Evolutionary conservation across 2,329 filamentous ascomycete species (phyloP).

Genomic region (Neoarthrinium moseri): DNA sequence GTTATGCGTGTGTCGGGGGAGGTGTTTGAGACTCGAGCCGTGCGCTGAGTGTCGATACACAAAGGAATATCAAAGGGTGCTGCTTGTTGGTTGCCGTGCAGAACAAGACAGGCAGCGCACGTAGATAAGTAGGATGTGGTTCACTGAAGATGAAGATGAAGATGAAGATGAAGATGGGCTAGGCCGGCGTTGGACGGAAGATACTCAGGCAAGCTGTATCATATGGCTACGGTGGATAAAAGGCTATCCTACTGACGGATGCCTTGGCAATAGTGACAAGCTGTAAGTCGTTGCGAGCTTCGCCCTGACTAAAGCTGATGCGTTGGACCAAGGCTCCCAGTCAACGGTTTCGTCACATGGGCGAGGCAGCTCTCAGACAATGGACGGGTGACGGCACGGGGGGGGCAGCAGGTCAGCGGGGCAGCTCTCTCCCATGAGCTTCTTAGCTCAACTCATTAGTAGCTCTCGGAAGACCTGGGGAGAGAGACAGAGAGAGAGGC

Average conservation of each 20-base stretch:
- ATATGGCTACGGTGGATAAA: too few species aligned
- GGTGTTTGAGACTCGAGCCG: neutral
- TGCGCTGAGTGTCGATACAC: neutral
- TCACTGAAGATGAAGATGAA: neutral
- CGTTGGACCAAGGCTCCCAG: slow-evolving; percentile 1
- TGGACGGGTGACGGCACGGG: slow-evolving; percentile 2
- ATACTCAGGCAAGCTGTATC: too few species aligned
- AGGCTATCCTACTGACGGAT: too few species aligned
- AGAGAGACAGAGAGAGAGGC: too few species aligned
- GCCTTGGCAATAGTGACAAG: too few species aligned
- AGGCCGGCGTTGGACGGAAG: too few species aligned
- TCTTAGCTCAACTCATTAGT: too few species aligned
- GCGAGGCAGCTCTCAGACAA: slow-evolving; percentile 6
- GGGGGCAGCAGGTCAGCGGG: neutral
- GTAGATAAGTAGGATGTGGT: neutral
- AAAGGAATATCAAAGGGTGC: slow-evolving; percentile 1
- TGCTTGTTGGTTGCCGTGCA: neutral
- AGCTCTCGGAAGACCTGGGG: too few species aligned
- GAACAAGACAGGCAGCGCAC: neutral
- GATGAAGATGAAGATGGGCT: too few species aligned
- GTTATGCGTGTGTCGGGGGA: neutral
- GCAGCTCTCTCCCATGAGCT: too few species aligned
- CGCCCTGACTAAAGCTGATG: too few species aligned
- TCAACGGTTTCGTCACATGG: slow-evolving; percentile 9
- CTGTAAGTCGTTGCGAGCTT: too few species aligned